Percentiles rank a stretch among this genome's conserved stretches.
phyloP scores from a whole-genome alignment of 768 basidiomycete genomes.

The Mycena capillaripes region DNA sequence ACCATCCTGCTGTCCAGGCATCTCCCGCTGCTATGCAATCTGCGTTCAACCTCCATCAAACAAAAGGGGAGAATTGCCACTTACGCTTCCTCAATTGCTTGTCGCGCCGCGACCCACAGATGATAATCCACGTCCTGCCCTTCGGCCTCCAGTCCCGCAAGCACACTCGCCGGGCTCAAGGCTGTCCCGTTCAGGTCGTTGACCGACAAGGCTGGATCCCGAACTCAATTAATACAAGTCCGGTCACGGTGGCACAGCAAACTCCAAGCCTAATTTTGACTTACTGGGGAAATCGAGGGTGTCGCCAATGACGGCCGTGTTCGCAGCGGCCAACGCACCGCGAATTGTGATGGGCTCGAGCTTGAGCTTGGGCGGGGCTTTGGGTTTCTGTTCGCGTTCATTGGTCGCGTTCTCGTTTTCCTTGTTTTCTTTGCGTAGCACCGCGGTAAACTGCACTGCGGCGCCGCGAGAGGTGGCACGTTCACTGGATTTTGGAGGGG shows the following conservation, averaged over 20 bases:
- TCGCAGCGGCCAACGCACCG: slow-evolving; percentile 36
- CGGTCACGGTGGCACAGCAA: background rate
- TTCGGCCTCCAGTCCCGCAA: slow-evolving; percentile 36
- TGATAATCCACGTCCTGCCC: slow-evolving; percentile 37
- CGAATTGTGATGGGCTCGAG: slow-evolving; percentile 14
- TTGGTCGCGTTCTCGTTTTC: background rate
- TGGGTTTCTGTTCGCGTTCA: background rate
- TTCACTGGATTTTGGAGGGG: background rate
- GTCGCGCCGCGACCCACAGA: slow-evolving; percentile 38
- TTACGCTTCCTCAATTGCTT: slow-evolving; percentile 52
- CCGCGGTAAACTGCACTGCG: background rate
- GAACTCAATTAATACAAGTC: background rate
- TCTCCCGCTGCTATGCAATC: slow-evolving; percentile 34
- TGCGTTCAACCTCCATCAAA: slow-evolving; percentile 41
- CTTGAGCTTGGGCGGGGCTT: background rate
- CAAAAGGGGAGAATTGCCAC: slow-evolving; percentile 15
- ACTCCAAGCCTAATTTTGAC: slow-evolving; percentile 31
- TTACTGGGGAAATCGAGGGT: slow-evolving; percentile 61
- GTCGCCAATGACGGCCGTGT: slow-evolving; percentile 56
- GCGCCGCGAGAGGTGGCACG: background rate
- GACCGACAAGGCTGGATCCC: slow-evolving; percentile 41
- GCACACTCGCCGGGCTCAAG: slow-evolving; percentile 50
- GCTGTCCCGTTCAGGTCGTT: slow-evolving; percentile 49
- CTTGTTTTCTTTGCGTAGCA: slow-evolving; percentile 15
- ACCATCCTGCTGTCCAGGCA: background rate